phyloP scores from a whole-genome alignment of 768 basidiomycete species.

The Pulveroboletus sp. region DNA sequence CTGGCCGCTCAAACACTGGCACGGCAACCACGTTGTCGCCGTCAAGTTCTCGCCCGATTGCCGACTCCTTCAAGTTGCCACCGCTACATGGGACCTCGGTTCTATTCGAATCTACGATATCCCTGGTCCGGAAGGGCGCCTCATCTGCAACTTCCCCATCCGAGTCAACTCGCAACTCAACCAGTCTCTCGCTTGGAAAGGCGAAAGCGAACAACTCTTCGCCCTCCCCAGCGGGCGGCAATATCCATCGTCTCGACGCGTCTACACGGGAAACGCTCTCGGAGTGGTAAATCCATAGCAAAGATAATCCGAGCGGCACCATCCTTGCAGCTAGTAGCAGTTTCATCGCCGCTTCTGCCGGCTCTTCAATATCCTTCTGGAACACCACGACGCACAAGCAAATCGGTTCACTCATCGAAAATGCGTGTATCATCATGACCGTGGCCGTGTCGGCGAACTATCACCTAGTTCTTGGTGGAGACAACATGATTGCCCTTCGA shows the following conservation, averaged over 20 bases:
- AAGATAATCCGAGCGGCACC: neutral
- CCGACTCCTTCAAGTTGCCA: too few species aligned
- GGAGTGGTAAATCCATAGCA: neutral
- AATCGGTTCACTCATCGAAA: neutral
- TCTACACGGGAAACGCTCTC: neutral
- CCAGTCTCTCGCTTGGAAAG: neutral
- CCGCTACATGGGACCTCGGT: too few species aligned
- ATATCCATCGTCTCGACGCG: neutral
- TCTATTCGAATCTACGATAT: too few species aligned
- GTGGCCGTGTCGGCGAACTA: neutral
- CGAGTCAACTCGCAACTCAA: neutral
- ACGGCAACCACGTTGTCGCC: too few species aligned
- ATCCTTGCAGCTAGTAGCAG: neutral
- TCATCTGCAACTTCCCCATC: neutral
- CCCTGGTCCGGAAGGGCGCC: neutral
- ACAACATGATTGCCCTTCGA: neutral
- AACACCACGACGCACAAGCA: neutral
- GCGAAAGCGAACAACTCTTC: neutral
- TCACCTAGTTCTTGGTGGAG: neutral
- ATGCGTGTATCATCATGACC: neutral
- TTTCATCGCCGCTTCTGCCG: neutral
- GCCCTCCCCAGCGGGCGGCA: neutral
- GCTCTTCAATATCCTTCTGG: neutral
- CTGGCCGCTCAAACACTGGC: too few species aligned
- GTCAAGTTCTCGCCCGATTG: too few species aligned